Percentiles rank a stretch among this genome's conserved stretches.
Conservation (phyloP, 2,329 filamentous ascomycete genomes). For the Cytospora mali region DNA sequence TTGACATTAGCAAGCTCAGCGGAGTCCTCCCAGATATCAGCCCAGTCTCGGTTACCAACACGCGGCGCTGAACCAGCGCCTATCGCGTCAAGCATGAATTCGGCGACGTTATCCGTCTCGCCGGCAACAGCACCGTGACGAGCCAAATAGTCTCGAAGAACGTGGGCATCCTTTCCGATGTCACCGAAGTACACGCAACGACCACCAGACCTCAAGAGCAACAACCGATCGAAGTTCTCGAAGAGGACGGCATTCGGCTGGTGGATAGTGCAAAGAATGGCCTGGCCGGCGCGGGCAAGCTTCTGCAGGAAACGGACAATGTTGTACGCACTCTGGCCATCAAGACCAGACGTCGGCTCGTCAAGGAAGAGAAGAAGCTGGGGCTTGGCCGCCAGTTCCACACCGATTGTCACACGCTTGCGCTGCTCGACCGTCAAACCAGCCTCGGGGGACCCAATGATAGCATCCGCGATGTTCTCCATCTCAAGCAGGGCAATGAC, state of each 20-base stretch:
- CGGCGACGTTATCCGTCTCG: constrained; percentile 61
- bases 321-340: constrained; percentile 73
- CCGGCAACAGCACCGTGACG: constrained; percentile 62
- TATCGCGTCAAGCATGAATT: constrained; percentile 87
- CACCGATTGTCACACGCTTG: constrained; percentile 85
- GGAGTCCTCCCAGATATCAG: constrained; percentile 75
- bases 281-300: constrained; percentile 77
- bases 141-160: constrained; percentile 67
- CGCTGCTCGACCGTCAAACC: constrained; percentile 69
- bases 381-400: constrained; percentile 84
- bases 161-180: constrained; percentile 72
- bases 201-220: constrained; percentile 78
- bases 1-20: constrained; percentile 70
- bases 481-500: constrained; percentile 60
- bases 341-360: constrained; percentile 76
- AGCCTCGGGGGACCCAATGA: constrained; percentile 64
- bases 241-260: constrained; percentile 86
- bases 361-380: constrained; percentile 77
- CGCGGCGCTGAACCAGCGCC: constrained; percentile 74
- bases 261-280: constrained; percentile 89
- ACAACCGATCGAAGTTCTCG: constrained; percentile 82
- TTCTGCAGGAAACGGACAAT: constrained; percentile 79
- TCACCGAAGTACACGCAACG: constrained; percentile 85
- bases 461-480: constrained; percentile 60
- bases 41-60: constrained; percentile 77